These are phyloP conservation scores for Ogataea paraovalis DNA, from an alignment of 805 yeast genomes.

Conservation along the genomic window DNA sequence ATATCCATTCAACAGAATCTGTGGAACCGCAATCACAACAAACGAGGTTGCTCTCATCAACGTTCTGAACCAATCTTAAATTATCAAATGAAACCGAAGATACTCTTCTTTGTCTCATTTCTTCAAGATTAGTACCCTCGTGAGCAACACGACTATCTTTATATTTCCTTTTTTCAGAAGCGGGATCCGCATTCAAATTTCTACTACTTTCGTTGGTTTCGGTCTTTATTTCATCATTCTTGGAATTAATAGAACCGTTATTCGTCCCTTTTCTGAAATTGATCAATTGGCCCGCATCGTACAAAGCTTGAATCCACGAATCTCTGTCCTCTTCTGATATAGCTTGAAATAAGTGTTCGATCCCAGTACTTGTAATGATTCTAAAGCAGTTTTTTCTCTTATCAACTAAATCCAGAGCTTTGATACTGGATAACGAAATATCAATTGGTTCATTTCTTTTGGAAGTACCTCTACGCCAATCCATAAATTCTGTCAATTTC, in stretches of 20 bases:
- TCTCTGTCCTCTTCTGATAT: constrained; percentile 61
- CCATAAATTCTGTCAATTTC: constrained; percentile 62
- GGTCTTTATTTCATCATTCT: neutral
- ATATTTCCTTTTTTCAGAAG: neutral
- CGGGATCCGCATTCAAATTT: neutral
- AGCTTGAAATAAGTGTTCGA: constrained; percentile 72
- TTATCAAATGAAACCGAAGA: constrained; percentile 33
- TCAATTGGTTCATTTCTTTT: constrained; percentile 66
- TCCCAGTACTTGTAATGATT: constrained; percentile 63
- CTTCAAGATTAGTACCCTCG: neutral
- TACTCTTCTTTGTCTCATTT: constrained; percentile 25
- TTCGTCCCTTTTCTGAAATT: constrained; percentile 14
- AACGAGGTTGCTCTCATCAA: constrained; percentile 48
- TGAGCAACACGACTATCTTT: too few species aligned
- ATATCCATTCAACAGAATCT: constrained; percentile 79
- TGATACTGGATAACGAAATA: constrained; percentile 62
- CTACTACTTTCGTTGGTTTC: neutral
- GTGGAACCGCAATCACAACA: constrained; percentile 80
- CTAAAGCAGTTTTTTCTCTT: constrained; percentile 64
- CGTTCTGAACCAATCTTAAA: constrained; percentile 36
- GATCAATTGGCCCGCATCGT: constrained; percentile 44
- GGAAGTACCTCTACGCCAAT: constrained; percentile 70
- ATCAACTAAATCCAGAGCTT: constrained; percentile 38
- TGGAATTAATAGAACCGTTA: neutral
- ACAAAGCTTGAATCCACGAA: constrained; percentile 64